A percentile compares a stretch with the other conserved stretches of the same genome.
These are phyloP conservation scores for Thelonectria rubi DNA, from an alignment of 2,329 filamentous ascomycete genomes.

Conservation along the genomic window DNA sequence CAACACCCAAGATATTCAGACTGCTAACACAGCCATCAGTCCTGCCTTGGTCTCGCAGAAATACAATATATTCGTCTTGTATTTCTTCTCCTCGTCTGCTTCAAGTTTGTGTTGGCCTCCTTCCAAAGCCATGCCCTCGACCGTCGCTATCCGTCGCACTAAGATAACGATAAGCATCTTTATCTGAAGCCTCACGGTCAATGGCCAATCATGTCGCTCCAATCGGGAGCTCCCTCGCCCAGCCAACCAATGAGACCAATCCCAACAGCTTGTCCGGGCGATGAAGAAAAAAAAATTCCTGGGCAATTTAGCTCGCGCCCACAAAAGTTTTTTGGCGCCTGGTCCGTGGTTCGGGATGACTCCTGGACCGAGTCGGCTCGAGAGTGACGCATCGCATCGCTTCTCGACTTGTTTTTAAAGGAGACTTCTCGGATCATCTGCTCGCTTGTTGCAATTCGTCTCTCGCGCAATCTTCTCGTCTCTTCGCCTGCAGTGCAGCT, in stretches of 20 bases:
- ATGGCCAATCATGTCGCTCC: conserved; percentile 4
- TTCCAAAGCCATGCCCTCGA: background rate
- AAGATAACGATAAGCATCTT: conserved; percentile 4
- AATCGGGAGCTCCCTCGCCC: background rate
- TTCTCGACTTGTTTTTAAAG: background rate
- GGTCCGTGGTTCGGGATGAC: conserved; percentile 12
- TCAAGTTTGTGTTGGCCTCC: too few relatives aligned
- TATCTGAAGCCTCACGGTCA: background rate
- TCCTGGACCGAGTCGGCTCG: background rate
- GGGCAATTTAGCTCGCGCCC: conserved; percentile 1
- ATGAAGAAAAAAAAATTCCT: background rate
- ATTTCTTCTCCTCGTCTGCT: too few relatives aligned
- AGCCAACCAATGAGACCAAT: conserved; percentile 12
- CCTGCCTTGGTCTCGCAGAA: too few relatives aligned
- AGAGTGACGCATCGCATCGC: conserved; percentile 11
- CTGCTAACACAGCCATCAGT: too few relatives aligned
- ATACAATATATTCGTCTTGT: too few relatives aligned
- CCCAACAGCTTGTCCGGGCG: conserved; percentile 9
- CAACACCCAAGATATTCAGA: too few relatives aligned
- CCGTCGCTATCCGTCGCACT: conserved; percentile 7
- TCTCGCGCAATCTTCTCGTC: background rate
- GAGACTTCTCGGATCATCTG: background rate
- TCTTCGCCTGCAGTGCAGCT: background rate
- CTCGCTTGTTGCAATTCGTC: conserved; percentile 7
- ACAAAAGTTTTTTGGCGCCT: conserved; percentile 16